phyloP scores from a whole-genome alignment of 75 land plant genomes.

The Sequoiadendron giganteum region DNA sequence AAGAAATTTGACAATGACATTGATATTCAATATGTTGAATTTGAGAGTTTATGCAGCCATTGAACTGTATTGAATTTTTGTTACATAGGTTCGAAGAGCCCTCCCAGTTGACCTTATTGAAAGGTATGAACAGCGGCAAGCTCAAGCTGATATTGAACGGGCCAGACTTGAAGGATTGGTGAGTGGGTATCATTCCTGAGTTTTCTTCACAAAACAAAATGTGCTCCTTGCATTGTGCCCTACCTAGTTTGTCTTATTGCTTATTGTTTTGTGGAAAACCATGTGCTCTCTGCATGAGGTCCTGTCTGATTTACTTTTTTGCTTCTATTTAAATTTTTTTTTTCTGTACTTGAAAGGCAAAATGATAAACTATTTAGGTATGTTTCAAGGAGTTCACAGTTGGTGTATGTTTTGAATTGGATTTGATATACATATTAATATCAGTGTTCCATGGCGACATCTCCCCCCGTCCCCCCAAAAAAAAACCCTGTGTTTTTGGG shows the following conservation, averaged over 20 bases:
- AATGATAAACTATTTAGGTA: not conserved
- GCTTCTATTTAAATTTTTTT: not conserved
- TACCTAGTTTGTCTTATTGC: not conserved
- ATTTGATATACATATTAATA: too few relatives aligned
- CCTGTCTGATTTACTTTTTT: not conserved
- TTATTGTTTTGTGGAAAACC: not conserved
- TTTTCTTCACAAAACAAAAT: not conserved
- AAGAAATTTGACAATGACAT: not conserved
- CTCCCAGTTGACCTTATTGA: conserved; percentile 31
- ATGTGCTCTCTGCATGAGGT: not conserved
- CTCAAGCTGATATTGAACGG: conserved; percentile 34
- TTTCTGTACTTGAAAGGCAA: not conserved
- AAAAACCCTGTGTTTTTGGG: too few relatives aligned
- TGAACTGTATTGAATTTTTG: not conserved
- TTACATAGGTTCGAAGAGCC: conserved; percentile 28
- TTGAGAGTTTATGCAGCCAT: not conserved
- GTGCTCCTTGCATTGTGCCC: not conserved
- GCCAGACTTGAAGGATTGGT: conserved; percentile 41
- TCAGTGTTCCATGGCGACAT: too few relatives aligned
- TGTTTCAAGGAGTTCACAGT: not conserved
- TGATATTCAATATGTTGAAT: not conserved
- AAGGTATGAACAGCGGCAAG: conserved; percentile 46
- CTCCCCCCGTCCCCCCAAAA: too few relatives aligned
- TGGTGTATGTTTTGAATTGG: not conserved
- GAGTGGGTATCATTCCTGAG: conserved; percentile 5